These are phyloP conservation scores for Mortierella sp. DNA, from an alignment of 371 early-diverging fungal species.

Conservation along the genomic window DNA sequence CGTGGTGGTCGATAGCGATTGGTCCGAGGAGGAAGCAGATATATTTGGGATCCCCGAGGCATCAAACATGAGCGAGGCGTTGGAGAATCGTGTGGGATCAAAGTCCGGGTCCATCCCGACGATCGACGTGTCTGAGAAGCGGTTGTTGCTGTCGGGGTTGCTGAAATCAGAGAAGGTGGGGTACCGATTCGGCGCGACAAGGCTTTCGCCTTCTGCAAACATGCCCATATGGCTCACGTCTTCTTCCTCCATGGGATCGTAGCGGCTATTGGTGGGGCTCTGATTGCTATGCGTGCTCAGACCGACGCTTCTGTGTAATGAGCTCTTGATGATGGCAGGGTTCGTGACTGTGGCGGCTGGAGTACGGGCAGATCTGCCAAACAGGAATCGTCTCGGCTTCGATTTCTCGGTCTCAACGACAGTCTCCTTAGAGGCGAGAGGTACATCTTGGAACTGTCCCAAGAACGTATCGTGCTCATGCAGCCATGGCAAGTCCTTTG, in stretches of 20 bases:
- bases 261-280: conserved; percentile 19
- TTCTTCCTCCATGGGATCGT: conserved; percentile 12
- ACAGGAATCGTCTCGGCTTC: conserved; percentile 16
- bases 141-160: conserved; percentile 16
- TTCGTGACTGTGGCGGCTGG: conserved; percentile 17
- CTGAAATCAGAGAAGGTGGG: conserved; percentile 33
- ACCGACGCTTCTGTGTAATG: conserved; percentile 42
- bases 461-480: conserved; percentile 37
- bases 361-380: conserved; percentile 11
- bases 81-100: conserved; percentile 44
- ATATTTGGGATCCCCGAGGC: conserved; percentile 26
- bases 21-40: too few relatives aligned
- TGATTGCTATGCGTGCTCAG: conserved; percentile 28
- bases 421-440: conserved; percentile 31
- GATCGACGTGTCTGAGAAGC: conserved; percentile 23
- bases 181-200: conserved; percentile 40
- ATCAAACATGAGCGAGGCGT: conserved; percentile 44
- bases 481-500: conserved; percentile 31
- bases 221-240: background rate
- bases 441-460: conserved; percentile 50
- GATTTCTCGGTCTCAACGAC: conserved; percentile 12
- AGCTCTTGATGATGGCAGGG: conserved; percentile 26
- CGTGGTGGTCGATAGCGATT: too few relatives aligned
- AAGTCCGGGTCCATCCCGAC: conserved; percentile 20
- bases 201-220: conserved; percentile 38